Conservation (phyloP, 768 basidiomycete species). For the Russula foetens region DNA sequence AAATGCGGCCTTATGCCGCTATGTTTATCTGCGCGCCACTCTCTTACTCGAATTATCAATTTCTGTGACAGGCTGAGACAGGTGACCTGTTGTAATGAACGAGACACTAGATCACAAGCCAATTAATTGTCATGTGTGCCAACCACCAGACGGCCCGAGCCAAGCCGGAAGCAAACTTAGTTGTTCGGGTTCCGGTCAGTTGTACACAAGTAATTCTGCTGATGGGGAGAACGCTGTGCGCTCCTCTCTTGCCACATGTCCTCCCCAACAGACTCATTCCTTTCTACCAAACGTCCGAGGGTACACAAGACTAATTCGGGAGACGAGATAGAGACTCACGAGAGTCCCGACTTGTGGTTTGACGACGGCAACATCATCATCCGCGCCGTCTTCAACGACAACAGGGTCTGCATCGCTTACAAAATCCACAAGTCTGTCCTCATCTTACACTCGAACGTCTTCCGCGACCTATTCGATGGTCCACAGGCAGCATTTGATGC, state of each 20-base stretch:
- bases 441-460: constrained; percentile 11
- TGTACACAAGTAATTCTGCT: too few relatives aligned
- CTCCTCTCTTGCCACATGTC: neutral
- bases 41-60: too few relatives aligned
- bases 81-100: too few relatives aligned
- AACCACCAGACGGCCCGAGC: neutral
- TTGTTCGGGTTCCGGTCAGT: too few relatives aligned
- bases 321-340: constrained; percentile 3
- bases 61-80: too few relatives aligned
- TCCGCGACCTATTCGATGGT: constrained; percentile 12
- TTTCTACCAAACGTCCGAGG: constrained; percentile 1
- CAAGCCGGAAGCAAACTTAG: neutral
- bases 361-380: constrained; percentile 18
- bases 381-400: constrained; percentile 1
- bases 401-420: constrained; percentile 3
- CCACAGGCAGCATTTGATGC: constrained; percentile 6
- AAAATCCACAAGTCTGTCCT: constrained; percentile 19
- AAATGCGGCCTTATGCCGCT: too few relatives aligned
- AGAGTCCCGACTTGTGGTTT: constrained; percentile 17
- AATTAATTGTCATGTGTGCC: too few relatives aligned
- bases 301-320: neutral
- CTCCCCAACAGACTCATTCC: constrained; percentile 12
- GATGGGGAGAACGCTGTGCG: too few relatives aligned
- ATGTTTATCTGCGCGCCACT: too few relatives aligned
- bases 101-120: too few relatives aligned